Percentiles rank a stretch among this genome's conserved stretches.
These are phyloP conservation scores for Gleditsia sinensis DNA, from an alignment of 306 rosid genomes.

Conservation along the genomic window DNA sequence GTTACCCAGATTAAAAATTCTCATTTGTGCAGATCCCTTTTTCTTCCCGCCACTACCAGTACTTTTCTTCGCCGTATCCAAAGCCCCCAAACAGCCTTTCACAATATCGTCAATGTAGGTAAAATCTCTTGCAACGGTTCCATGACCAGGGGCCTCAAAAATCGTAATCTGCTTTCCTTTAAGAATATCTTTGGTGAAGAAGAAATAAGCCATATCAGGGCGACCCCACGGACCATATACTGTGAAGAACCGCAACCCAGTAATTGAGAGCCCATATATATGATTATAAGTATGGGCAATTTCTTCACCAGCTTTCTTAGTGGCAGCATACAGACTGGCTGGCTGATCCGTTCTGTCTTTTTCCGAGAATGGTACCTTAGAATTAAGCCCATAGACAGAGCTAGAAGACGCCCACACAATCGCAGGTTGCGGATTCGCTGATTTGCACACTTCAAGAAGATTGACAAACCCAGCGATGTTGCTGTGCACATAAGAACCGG, in stretches of 20 bases:
- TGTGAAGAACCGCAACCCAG: constrained; percentile 78
- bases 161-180: constrained; percentile 67
- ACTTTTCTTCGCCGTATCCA: constrained; percentile 84
- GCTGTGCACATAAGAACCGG: constrained; percentile 67
- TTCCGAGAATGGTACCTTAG: constrained; percentile 78
- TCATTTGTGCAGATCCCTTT: constrained; percentile 72
- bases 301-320: constrained; percentile 88
- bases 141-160: constrained; percentile 67
- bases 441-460: constrained; percentile 70
- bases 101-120: constrained; percentile 86
- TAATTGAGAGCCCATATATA: constrained; percentile 80
- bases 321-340: constrained; percentile 78
- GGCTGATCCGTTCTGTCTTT: constrained; percentile 85
- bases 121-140: constrained; percentile 80
- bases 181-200: constrained; percentile 73
- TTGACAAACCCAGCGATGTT: constrained; percentile 79
- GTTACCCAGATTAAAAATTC: constrained; percentile 78
- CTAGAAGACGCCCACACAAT: constrained; percentile 89
- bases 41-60: constrained; percentile 92
- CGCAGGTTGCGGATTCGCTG: constrained; percentile 75
- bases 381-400: constrained; percentile 85
- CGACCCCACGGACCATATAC: constrained; percentile 94
- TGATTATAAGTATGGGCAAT: constrained; percentile 80
- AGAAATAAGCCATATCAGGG: constrained; percentile 96
- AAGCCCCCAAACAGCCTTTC: constrained; percentile 74